phyloP scores from a whole-genome alignment of 23 red algal genomes.

The Agarophyton chilense region DNA sequence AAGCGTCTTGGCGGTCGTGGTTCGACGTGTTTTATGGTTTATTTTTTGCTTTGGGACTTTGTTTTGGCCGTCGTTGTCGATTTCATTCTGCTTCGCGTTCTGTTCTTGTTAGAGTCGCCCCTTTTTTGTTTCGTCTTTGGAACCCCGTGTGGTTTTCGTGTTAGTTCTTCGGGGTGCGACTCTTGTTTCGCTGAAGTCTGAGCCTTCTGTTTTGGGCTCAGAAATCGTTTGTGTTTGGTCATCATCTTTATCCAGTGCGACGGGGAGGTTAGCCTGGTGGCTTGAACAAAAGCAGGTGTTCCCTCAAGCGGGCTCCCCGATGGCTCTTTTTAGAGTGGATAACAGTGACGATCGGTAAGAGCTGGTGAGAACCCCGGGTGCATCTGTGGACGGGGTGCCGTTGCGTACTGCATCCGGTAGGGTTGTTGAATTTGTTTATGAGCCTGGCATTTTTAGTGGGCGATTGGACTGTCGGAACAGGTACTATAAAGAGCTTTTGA shows the following conservation, averaged over 20 bases:
- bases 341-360: neutral
- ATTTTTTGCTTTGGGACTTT: neutral
- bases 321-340: neutral
- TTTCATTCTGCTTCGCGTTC: neutral
- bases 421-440: neutral
- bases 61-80: neutral
- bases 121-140: neutral
- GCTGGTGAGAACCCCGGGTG: neutral
- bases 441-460: neutral
- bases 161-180: neutral
- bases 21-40: neutral
- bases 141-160: neutral
- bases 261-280: neutral
- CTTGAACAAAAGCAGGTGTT: neutral
- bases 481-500: conserved; percentile 8
- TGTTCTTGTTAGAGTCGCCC: neutral
- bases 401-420: neutral
- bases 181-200: neutral
- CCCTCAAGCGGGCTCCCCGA: neutral
- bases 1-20: conserved; percentile 6
- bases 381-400: neutral
- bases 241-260: neutral
- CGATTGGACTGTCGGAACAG: neutral
- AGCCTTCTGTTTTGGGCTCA: neutral
- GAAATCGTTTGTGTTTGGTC: neutral